These are phyloP conservation scores for Cotoneaster glaucophyllus DNA, from an alignment of 306 rosid genomes.

Conservation along the genomic window DNA sequence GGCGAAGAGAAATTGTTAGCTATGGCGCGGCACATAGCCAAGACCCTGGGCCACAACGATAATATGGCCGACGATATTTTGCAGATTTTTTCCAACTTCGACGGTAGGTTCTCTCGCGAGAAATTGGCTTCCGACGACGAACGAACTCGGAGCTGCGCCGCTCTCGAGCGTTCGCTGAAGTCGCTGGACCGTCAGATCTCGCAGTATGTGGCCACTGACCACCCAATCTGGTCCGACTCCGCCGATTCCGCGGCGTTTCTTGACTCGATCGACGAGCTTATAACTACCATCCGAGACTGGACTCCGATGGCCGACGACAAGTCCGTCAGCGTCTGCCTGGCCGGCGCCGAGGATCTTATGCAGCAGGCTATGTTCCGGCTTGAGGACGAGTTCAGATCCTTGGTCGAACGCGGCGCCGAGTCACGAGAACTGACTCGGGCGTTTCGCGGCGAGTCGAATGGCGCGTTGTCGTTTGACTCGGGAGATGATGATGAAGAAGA, in stretches of 20 bases:
- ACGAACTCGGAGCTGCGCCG: conserved; percentile 43
- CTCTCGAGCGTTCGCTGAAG: conserved; percentile 60
- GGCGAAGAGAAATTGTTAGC: conserved; percentile 92
- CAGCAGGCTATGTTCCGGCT: conserved; percentile 89
- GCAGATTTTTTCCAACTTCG: conserved; percentile 85
- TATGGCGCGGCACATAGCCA: conserved; percentile 93
- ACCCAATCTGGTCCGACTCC: conserved; percentile 74
- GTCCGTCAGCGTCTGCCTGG: conserved; percentile 43
- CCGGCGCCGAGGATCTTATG: conserved; percentile 73
- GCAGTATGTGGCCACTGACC: conserved; percentile 52
- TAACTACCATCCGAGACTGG: conserved; percentile 66
- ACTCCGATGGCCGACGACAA: conserved; percentile 54
- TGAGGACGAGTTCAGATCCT: conserved; percentile 79
- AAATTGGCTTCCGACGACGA: conserved; percentile 51
- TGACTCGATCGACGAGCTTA: conserved; percentile 68
- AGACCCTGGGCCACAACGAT: conserved; percentile 69
- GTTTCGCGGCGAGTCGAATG: conserved; percentile 40
- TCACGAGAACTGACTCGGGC: conserved; percentile 54
- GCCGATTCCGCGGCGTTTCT: conserved; percentile 68
- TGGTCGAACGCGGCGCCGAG: conserved; percentile 90
- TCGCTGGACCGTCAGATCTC: conserved; percentile 78
- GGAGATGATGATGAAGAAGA: conserved; percentile 58
- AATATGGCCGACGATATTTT: conserved; percentile 85
- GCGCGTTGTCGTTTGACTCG: conserved; percentile 50
- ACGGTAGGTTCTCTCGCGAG: conserved; percentile 85